These are phyloP conservation scores for Auricularia cornea DNA, from an alignment of 768 basidiomycete species.

Conservation along the genomic window DNA sequence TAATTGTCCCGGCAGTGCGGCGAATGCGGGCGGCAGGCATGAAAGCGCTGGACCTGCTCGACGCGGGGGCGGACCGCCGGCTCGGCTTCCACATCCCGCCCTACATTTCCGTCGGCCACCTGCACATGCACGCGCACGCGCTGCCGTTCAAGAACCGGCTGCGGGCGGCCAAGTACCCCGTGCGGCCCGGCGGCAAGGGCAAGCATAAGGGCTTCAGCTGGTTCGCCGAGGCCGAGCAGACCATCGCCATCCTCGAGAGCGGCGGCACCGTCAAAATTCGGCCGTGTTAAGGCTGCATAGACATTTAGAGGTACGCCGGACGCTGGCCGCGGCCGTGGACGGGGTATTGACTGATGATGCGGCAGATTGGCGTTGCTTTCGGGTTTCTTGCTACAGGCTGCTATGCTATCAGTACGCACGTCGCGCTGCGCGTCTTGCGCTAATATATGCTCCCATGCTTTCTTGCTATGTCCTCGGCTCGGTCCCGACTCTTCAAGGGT, in stretches of 20 bases:
- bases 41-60: conserved; percentile 38
- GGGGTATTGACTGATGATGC: no score
- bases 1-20: conserved; percentile 25
- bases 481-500: no score
- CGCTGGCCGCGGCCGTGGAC: no score
- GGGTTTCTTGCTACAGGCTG: no score
- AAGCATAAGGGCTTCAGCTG: conserved; percentile 61
- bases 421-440: no score
- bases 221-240: conserved; percentile 60
- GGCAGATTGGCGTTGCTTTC: no score
- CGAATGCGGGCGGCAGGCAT: conserved; percentile 46
- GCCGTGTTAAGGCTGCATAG: conserved; percentile 30
- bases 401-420: no score
- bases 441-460: no score
- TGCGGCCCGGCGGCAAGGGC: conserved; percentile 27
- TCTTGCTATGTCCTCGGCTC: no score
- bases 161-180: conserved; percentile 41
- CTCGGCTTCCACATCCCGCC: conserved; percentile 81
- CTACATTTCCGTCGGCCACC: conserved; percentile 60
- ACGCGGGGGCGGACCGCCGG: conserved; percentile 36
- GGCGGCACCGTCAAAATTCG: conserved; percentile 42
- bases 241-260: conserved; percentile 48
- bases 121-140: conserved; percentile 68
- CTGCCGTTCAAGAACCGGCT: conserved; percentile 48
- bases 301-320: no score